Base-by-base conservation (phyloP, 768 basidiomycete genomes). In the Gloeopeniophorella convolvens region DNA sequence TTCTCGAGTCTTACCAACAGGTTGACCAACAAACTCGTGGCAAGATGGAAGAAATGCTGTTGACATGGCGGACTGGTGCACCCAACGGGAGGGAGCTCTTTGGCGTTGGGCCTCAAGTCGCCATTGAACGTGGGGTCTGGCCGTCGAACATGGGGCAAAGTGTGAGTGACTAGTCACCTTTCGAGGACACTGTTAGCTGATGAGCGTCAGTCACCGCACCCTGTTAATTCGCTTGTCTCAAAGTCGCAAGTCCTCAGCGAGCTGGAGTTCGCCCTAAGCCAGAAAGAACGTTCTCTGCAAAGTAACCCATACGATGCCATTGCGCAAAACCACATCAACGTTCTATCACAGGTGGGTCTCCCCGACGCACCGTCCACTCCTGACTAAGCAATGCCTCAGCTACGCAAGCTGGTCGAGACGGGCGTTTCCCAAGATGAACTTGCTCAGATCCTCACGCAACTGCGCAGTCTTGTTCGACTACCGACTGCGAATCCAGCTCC, bases 31-130 rank as follows among this genome's bases (percentile, higher is more conserved):
- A 68, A 34, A 95, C 90, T 21, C 83, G 87, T 54, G 79, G 81
- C 65, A 98, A 98, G 68, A 94, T 99, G 89, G 91, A 95, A 64
- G 96, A 99, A 67, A 92, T 99, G 83, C 78, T 98, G 12, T 68
- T 89, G 24, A 95, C 96, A 5, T 99, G 96, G 96, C 77, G 93
- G 33, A 85, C 82, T 20, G 92, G 90, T 13, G 83, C 86, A 12
- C 85, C 89, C 2, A 76, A 74, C 28, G 80, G 88, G 30, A 79
- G 79, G 45, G 89, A 94, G 62, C 73, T 99, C 1, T 99, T 98
- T 63, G 88, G 92, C 35, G 68, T 78, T 24, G 78, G 78, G 2
- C 77, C 88, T 16, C 93, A 97, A 64, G 69, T 80, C 35, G 78
- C 82, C 13, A 87, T 98, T 54, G 96, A 98, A 66, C 76, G 82